Evolutionary conservation across 257 asterid genomes (phyloP), one percentile per base, ranked within the genome.

Genomic region (Verbascum thapsus): DNA sequence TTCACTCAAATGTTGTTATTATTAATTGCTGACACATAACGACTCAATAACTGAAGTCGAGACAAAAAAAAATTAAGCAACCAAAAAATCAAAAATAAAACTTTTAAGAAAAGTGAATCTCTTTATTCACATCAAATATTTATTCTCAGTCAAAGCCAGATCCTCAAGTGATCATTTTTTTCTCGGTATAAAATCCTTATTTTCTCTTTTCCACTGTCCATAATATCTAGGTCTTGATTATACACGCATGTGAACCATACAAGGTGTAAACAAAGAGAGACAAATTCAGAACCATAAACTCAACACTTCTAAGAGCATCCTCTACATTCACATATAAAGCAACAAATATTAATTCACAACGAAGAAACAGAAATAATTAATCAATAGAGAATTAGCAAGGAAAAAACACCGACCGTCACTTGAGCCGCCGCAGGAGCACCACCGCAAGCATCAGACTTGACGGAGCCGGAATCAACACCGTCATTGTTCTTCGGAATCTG

Each of bases 401-500:
- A 22, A 69, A 67, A 8, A 10, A 38, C 55, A 74, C 80, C 26
- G 51, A 83, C 87, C 80, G 69, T 59, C n/a, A n/a, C n/a, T n/a
- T 12, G 73, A 60, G 32, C 72, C 42, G 71, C 62, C 35, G 80
- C 76, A 72, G 66, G 71, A 41, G 72, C 73, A 35, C 58, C 80
- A 19, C 57, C 62, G 40, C 57, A 16, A 35, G 32, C 40, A 40
- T 58, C 43, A 51, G 83, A 54, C 59, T 72, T 68, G 51, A 70
- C 11, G 11, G 82, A 69, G 71, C 57, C 67, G 64, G 68, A 61
- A 47, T 62, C 73, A 20, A 35, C 57, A 56, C 32, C 74, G 3
- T 52, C 76, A 47, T 66, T 71, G 60, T 43, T 70, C 75, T 76
- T 81, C 5, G 52, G 70, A 32, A 76, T 80, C 77, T 80, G 87